Base-by-base conservation (phyloP, 2,329 filamentous ascomycete species). In the Teratosphaeria epicoccoides region DNA sequence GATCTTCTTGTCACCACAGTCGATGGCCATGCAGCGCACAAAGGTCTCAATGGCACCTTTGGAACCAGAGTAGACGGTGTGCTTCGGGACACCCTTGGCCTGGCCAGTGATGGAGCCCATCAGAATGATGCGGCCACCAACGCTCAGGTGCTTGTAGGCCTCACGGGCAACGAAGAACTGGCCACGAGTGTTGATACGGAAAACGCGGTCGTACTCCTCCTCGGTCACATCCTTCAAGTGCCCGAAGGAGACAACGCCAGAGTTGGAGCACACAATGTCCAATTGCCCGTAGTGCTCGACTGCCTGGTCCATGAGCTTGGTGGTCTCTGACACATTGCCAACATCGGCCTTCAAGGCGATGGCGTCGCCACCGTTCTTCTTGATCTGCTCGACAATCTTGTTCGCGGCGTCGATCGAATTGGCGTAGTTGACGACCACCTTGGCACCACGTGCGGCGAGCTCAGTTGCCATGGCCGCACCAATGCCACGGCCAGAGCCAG, bases 191-290 rank as follows among this genome's bases (percentile, higher is more conserved):
- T 82, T 82, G 65, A 82, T 75, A 64, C 71, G 72, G 66, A 82
- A 80, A 52, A 82, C 78, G 37, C 74, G 73, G 68, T 82, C 76
- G 59, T 73, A 79, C 64, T 77, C 73, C 65, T 77, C 76, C 65
- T 76, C 73, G 45, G 72, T 72, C 45, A 77, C 74, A 54, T 77
- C 74, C 66, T 76, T 75, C 59, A 77, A 66, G 66, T 77, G 74
- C 53, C 74, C 74, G 64, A 77, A 77, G 44, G 71, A 73, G 29
- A 77, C 74, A 50, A 77, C 76, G 58, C 76, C 83, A 45, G 78
- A 81, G 75, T 86, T 86, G 64, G 80, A 84, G 74, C 79, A 81
- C 63, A 83, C 83, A 60, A 87, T 83, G 70, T 86, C 75, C 63
- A 87, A 75, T 67, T 80, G 76, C 68, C 83, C 83, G 64, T 82